These are phyloP conservation scores for Vigna reflexopilosa DNA, from an alignment of 306 rosid species.

Conservation along the genomic window DNA sequence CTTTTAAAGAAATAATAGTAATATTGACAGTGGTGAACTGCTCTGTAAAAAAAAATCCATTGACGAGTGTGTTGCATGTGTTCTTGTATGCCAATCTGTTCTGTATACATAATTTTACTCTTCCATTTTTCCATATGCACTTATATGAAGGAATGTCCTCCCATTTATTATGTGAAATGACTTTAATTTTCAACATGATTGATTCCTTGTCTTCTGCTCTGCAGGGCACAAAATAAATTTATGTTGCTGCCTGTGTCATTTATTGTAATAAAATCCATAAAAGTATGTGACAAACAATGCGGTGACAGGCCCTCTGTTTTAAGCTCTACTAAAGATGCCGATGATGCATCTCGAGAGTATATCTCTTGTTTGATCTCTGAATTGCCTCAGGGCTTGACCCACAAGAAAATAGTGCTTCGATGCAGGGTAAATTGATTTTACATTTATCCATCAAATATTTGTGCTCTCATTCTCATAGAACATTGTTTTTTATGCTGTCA, in stretches of 20 bases:
- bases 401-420: slow-evolving; percentile 57
- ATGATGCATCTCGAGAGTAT: slow-evolving; percentile 43
- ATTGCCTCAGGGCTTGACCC: slow-evolving; percentile 53
- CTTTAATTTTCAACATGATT: slow-evolving; percentile 32
- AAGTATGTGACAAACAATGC: slow-evolving; percentile 46
- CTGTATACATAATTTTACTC: not conserved
- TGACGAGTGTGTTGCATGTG: slow-evolving; percentile 22
- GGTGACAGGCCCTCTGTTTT: slow-evolving; percentile 44
- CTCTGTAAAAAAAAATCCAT: slow-evolving; percentile 1
- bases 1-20: slow-evolving; percentile 9
- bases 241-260: slow-evolving; percentile 78
- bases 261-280: slow-evolving; percentile 64
- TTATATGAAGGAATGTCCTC: slow-evolving; percentile 18
- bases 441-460: slow-evolving; percentile 18
- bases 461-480: slow-evolving; percentile 20
- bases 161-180: not conserved
- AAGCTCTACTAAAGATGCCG: slow-evolving; percentile 38
- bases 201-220: slow-evolving; percentile 46
- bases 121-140: slow-evolving; percentile 14
- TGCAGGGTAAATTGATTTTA: slow-evolving; percentile 66
- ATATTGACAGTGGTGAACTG: slow-evolving; percentile 22
- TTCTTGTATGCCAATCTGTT: slow-evolving; percentile 20
- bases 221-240: slow-evolving; percentile 66
- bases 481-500: slow-evolving; percentile 29
- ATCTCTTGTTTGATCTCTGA: slow-evolving; percentile 61